Evolutionary conservation across 305 asterid species (phyloP).

Genomic region (Fraxinus xanthoxyloides): DNA sequence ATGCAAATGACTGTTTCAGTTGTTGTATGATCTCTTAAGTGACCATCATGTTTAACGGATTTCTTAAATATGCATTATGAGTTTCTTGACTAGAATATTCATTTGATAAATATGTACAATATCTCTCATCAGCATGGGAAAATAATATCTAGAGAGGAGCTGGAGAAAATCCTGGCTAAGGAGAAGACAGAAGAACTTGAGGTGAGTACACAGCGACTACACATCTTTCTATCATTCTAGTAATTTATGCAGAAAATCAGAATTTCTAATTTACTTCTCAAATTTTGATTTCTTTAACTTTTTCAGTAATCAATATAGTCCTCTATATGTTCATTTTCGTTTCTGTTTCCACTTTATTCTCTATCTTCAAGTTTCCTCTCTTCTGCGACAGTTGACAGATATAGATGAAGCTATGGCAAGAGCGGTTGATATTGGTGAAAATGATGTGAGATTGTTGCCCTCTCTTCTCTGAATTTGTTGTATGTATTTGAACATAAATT

Average conservation of each 20-base stretch:
- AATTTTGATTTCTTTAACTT: neutral
- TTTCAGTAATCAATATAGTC: neutral
- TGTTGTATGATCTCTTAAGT: neutral
- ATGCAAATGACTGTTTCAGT: neutral
- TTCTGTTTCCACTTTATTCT: neutral
- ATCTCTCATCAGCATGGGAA: slow-evolving; percentile 65
- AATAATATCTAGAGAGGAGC: slow-evolving; percentile 72
- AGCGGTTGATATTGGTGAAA: slow-evolving; percentile 96
- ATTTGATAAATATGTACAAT: neutral
- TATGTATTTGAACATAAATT: neutral
- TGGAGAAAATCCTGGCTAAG: slow-evolving; percentile 53
- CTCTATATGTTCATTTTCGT: neutral
- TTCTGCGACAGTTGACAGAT: slow-evolving; percentile 57
- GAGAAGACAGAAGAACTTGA: slow-evolving; percentile 80
- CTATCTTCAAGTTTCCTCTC: slow-evolving; percentile 17
- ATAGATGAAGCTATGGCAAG: slow-evolving; percentile 93
- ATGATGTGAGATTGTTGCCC: slow-evolving; percentile 55
- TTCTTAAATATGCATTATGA: neutral
- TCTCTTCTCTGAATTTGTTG: slow-evolving; percentile 8
- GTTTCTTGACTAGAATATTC: neutral
- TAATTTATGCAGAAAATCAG: neutral
- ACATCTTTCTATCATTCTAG: neutral
- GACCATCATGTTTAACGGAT: neutral
- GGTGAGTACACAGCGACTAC: slow-evolving; percentile 36
- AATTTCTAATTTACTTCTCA: neutral